Base-by-base conservation (phyloP, 306 rosid species). In the Gleditsia sinensis region DNA sequence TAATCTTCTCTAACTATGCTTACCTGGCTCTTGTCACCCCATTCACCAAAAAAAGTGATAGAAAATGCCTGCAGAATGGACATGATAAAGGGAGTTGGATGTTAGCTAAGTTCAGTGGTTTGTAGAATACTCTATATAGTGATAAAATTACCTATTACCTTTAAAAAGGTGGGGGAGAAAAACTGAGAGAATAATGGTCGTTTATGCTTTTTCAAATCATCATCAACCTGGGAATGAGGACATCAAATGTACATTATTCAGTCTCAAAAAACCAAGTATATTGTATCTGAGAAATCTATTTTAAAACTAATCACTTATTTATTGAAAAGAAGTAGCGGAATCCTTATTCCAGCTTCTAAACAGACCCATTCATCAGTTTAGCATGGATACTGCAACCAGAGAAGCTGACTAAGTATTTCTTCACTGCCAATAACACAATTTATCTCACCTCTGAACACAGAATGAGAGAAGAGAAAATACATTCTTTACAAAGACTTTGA, bases 21-120 rank as follows among this genome's bases (percentile, higher is more conserved):
- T 78, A 94, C 98, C 94, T 94, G 98, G 79, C 98, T 94, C 85
- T 85, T 94, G 90, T 94, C 97, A 71, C 97, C 97, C 98, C 98
- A 94, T 86, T 94, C 98, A 54, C 98, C 98, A n/a, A 94, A 94
- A 74, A 94, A 94, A 0, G 87, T 91, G 81, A 94, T 88, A 43
- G 98, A 94, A 86, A 94, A 94, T 70, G 97, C 98, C 97, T 94
- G 86, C 43, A 78, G 33, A 34, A 72, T 53, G 57, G 71, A 62
- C 54, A 68, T 39, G 45, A 63, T 69, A 65, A 77, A 74, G 28
- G 57, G 46, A 56, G 64, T 78, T 66, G 78, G 66, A 36, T 37
- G 24, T 60, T 49, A 67, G 54, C 48, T 46, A 55, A 45, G 67
- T 45, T n/a, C n/a, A n/a, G 39, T 32, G 9, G 74, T 24, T 40